Evolutionary conservation across 2,329 filamentous ascomycete genomes (phyloP), one percentile per base, ranked within the genome.

Genomic region (Tricladium varicosporioides): DNA sequence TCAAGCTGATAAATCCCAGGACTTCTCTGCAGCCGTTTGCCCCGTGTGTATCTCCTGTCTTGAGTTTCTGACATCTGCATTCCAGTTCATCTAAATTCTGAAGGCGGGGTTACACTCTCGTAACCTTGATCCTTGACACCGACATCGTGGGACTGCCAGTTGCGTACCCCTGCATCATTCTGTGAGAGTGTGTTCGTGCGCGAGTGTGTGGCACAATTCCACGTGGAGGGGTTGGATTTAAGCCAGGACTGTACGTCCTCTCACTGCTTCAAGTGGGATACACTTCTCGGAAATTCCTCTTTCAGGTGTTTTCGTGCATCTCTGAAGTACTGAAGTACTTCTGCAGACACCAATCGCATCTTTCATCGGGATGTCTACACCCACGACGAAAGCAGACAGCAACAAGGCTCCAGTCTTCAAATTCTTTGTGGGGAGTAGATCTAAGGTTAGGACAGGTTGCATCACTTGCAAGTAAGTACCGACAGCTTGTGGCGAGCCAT

Each of bases 391-490:
- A 46, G 43, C 43, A 13, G 18, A 22, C 15, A 22, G 43, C 15
- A 18, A 11, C 4, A 54, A 54, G 16, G 45, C 45, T 14, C 52
- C 45, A n/a, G 52, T 44, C 44, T 54, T 54, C 52, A 54, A 54
- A 32, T 54, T 54, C 45, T 54, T 54, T 32, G 45, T 54, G 16
- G 52, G 52, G 63, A 75, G 75, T 13, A 76, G 70, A 48, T 75
- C 73, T 64, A 78, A 78, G 61, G 76, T 78, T 71, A 51, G 75
- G 52, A 78, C 76, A 5, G 80, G 80, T 13, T 82, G 80, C 67
- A 72, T 79, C 55, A 82, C 80, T 49, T 82, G 80, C 78, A 81
- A 81, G 79, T 80, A 64, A 61, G 78, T 77, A 9, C 11, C 10
- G 31, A 33, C 31, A 32, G 8, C n/a, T 14, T 7, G 15, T 50